Base-by-base conservation (phyloP, 2,329 filamentous ascomycete species). In the Chaetomium strumarium region DNA sequence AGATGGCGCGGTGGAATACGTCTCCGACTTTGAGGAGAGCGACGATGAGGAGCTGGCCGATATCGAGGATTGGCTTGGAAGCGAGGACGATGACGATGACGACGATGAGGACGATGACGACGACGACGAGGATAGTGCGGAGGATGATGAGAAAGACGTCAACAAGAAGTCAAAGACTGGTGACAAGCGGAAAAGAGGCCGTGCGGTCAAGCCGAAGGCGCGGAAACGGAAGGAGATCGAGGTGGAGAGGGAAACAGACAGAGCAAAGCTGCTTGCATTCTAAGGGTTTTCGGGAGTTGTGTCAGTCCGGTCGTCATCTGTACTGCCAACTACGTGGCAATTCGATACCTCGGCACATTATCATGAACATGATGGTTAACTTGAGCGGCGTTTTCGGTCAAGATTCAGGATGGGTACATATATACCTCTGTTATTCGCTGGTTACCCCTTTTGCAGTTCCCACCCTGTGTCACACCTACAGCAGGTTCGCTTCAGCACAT, bases 11-110 rank as follows among this genome's bases (percentile, higher is more conserved):
- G 86, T 97, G 43, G 90, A 97, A 74, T 97, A 96, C 64, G 89
- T 97, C 53, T 92, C 88, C 65, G 93, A 96, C 68, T 73, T 95
- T 52, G 91, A 91, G 43, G 90, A 88, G 66, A 87, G 86, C 60
- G 88, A 91, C 55, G 86, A 90, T 55, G 86, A 89, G 52, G 88
- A 90, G 60, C 73, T 89, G 17, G 83, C 79, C 49, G 87, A 90
- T 65, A 80, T 97, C 46, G 88, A 97, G 70, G 92, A 97, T 66
- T 97, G 92, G 92, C 76, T 96, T 46, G 90, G 85, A 62, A 89
- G 83, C 56, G 86, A 80, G n/a, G 80, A 81, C 2, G 80, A 80
- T 11, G 80, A 80, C 7, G 34, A 34, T 11, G 86, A 80, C n/a
- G 80, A 81, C 2, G 80, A 80, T 11, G 80, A 80, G 5, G 78